Percentiles rank a stretch among this genome's conserved stretches.
These are phyloP conservation scores for Castanopsis chinensis DNA, from an alignment of 306 rosid species.

Conservation along the genomic window DNA sequence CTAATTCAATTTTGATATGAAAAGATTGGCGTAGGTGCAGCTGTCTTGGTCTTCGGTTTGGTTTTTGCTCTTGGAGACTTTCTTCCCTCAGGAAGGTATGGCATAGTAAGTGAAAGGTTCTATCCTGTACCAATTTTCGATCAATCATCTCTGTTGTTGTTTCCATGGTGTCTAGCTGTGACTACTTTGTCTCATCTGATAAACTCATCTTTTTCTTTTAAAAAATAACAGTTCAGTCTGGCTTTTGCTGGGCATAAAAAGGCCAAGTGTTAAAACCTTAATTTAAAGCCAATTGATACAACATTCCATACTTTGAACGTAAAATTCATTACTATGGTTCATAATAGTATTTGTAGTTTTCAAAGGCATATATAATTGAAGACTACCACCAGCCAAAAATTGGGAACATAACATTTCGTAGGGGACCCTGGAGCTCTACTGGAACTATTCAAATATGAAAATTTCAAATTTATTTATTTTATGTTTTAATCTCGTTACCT, in stretches of 20 bases:
- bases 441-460: not conserved
- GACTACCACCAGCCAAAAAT: not conserved
- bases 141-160: not conserved
- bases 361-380: not conserved
- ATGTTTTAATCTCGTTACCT: not conserved
- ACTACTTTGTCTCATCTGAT: constrained; percentile 4
- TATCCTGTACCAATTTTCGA: not conserved
- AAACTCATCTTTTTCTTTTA: not conserved
- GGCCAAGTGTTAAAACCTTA: not conserved
- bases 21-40: constrained; percentile 88
- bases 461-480: not conserved
- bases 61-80: constrained; percentile 91
- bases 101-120: not conserved
- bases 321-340: not conserved
- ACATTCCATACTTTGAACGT: not conserved
- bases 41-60: constrained; percentile 74
- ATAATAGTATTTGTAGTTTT: not conserved
- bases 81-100: constrained; percentile 88
- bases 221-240: not conserved
- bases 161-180: not conserved
- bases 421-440: not conserved
- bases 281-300: not conserved
- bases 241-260: not conserved
- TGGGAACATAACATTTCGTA: not conserved
- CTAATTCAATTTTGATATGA: constrained; percentile 29